A percentile compares a stretch with the other conserved stretches of the same genome.
Conservation (phyloP, 1,284 basidiomycete genomes). For the Naganishia sp. region DNA sequence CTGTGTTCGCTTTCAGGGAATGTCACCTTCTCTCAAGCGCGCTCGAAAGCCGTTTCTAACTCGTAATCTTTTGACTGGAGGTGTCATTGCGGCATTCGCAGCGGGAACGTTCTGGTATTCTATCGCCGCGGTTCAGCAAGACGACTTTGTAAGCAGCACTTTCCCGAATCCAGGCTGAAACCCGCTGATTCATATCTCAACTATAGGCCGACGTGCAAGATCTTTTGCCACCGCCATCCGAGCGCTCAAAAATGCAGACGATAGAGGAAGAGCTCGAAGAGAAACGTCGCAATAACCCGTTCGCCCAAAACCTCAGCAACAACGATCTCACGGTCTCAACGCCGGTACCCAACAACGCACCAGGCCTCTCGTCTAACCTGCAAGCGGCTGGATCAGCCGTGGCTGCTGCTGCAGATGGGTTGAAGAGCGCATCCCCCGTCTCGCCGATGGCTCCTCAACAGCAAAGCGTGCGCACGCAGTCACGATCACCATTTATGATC, state of each 20-base stretch:
- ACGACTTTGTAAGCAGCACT: constrained; percentile 67
- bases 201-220: constrained; percentile 52
- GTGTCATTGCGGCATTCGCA: constrained; percentile 70
- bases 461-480: constrained; percentile 19
- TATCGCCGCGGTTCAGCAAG: constrained; percentile 88
- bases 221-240: constrained; percentile 49
- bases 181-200: background rate
- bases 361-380: background rate
- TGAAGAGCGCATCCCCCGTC: constrained; percentile 19
- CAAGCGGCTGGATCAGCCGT: background rate
- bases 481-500: constrained; percentile 26
- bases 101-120: constrained; percentile 89
- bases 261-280: constrained; percentile 53
- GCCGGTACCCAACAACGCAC: background rate
- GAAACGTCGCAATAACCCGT: constrained; percentile 27
- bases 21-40: constrained; percentile 82
- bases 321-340: constrained; percentile 11
- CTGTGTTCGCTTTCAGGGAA: constrained; percentile 58
- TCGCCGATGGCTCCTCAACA: constrained; percentile 22
- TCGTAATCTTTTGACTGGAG: constrained; percentile 77
- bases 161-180: background rate
- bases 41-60: constrained; percentile 80
- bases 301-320: constrained; percentile 22
- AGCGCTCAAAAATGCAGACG: constrained; percentile 45
- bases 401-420: constrained; percentile 1